Evolutionary conservation across 257 asterid genomes (phyloP).

Genomic region (Solanum infundibuliforme): DNA sequence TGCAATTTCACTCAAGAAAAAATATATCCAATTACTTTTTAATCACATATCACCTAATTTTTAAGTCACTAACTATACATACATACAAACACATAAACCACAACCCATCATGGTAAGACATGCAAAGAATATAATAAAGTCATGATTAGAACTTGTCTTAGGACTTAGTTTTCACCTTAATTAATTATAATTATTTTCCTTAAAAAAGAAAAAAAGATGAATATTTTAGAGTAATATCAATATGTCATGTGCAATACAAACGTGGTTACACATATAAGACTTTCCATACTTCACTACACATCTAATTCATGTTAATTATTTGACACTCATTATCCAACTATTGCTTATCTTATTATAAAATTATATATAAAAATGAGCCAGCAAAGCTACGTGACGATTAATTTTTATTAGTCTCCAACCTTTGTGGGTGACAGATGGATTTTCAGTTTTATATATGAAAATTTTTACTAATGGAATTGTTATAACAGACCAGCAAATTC

Average conservation of each 20-base stretch:
- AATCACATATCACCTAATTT: not conserved
- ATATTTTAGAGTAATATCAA: not conserved
- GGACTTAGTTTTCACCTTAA: not conserved
- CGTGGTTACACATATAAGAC: not conserved
- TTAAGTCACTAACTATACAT: not conserved
- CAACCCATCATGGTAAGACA: not conserved
- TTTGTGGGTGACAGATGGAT: not conserved
- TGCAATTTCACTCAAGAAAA: no score
- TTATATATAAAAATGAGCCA: not conserved
- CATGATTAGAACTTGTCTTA: not conserved
- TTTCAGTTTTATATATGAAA: not conserved
- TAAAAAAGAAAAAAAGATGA: not conserved
- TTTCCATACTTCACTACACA: not conserved
- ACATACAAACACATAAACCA: not conserved
- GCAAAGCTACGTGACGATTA: not conserved
- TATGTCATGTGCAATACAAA: not conserved
- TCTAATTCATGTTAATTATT: not conserved
- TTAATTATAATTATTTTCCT: not conserved
- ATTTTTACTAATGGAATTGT: not conserved
- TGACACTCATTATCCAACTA: not conserved
- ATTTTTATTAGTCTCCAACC: not conserved
- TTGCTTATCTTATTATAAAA: not conserved
- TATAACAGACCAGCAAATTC: not conserved
- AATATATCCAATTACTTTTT: not conserved
- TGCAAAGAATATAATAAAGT: not conserved